Base-by-base conservation (phyloP, 257 asterid species). In the Solanum dulcamara region DNA sequence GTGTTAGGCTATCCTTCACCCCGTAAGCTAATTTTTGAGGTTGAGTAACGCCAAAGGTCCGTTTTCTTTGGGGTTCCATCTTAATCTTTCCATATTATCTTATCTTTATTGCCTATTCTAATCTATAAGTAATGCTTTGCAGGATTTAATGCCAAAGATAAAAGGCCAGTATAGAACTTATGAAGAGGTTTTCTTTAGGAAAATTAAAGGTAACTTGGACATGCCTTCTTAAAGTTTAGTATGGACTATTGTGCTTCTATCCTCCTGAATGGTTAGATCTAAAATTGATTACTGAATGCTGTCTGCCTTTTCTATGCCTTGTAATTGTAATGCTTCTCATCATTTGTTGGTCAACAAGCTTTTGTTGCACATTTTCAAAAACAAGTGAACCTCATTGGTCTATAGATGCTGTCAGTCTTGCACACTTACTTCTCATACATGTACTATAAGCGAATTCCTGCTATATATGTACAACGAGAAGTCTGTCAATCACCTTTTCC, bases 91-190 rank as follows among this genome's bases (percentile, higher is more conserved):
- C 40, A 9, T 42, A 42, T 14, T 74, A 20, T 71, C 18, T 72
- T 40, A 14, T 77, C 62, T 44, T 74, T 72, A 24, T 15, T 46
- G 40, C 15, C 60, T 24, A 44, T 15, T 46, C 38, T 77, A 10
- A 77, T 77, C 38, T 28, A 4, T 77, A 17, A 77, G 82, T 44
- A 10, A 33, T 74, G 60, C n/a, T 30, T 72, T 89, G 68, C 92
- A 96, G 99, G 98, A 92, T 83, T 87, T 92, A 55, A 37, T 92
- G 81, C 99, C 97, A 11, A 94, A 92, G 87, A 86, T 96, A 57
- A 89, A 89, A 86, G 77, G 91, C 88, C 91, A 90, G 66, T 94
- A 91, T 88, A 86, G 89, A 88, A 83, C 92, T 77, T 93, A 92
- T 37, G 99, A 95, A 89, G 97, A 89, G 18, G 94, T 93, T 75